Percentiles rank a stretch among this genome's conserved stretches.
Evolutionary conservation across 2,329 filamentous ascomycete genomes (phyloP).

Genomic region (Torrubiella hemipterigena): DNA sequence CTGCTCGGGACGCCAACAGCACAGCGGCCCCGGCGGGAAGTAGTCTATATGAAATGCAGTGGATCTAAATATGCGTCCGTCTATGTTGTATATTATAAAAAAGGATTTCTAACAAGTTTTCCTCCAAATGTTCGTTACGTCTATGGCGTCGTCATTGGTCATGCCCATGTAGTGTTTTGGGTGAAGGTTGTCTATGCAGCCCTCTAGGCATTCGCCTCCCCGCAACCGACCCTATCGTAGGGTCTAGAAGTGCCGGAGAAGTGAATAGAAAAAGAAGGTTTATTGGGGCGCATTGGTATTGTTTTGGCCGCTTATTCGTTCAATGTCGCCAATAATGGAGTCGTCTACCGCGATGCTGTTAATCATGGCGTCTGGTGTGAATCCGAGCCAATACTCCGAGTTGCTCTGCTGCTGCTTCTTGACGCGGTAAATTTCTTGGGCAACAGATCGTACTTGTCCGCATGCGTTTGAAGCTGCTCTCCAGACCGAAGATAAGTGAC

Average conservation of each 20-base stretch:
- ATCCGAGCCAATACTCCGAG: conserved; percentile 42
- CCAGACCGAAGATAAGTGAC: background rate
- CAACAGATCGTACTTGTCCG: background rate
- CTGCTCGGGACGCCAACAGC: no score
- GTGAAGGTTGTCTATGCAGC: background rate
- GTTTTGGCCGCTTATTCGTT: conserved; percentile 17
- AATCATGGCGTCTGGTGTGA: conserved; percentile 42
- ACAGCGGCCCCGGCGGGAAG: no score
- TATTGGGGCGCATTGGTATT: conserved; percentile 3
- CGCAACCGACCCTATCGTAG: no score
- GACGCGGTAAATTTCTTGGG: conserved; percentile 26
- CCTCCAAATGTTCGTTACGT: background rate
- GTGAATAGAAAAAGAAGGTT: background rate
- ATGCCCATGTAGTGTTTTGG: background rate
- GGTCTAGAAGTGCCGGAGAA: no score
- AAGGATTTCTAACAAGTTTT: no score
- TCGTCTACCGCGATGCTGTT: conserved; percentile 44
- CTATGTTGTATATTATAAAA: no score
- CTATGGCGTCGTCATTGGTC: background rate
- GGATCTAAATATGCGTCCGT: no score
- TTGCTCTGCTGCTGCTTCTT: conserved; percentile 44
- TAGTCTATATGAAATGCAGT: no score
- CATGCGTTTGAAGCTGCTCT: background rate
- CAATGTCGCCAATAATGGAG: conserved; percentile 46
- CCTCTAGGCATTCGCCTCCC: background rate